These are phyloP conservation scores for Arthrobotrys iridis DNA, from an alignment of 2,329 filamentous ascomycete genomes.

Conservation along the genomic window DNA sequence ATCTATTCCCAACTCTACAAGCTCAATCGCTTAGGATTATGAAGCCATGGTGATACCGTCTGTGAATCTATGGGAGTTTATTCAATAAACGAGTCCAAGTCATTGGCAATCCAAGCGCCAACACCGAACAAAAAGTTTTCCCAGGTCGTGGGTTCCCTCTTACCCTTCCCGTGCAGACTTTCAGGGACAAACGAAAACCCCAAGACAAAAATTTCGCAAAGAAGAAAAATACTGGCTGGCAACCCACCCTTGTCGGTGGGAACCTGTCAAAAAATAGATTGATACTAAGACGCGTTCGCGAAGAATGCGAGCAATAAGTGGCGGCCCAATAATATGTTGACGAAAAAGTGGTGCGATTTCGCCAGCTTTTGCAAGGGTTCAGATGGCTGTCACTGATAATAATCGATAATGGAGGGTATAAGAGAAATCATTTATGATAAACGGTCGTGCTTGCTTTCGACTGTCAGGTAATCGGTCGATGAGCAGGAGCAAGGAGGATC, in stretches of 20 bases:
- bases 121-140: neutral
- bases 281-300: slow-evolving; percentile 11
- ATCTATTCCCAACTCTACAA: slow-evolving; percentile 26
- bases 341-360: slow-evolving; percentile 12
- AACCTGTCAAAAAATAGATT: slow-evolving; percentile 51
- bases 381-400: neutral
- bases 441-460: slow-evolving; percentile 29
- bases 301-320: slow-evolving; percentile 16
- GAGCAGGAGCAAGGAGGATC: slow-evolving; percentile 20
- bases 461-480: neutral
- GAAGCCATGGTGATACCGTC: slow-evolving; percentile 23
- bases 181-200: no score
- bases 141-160: neutral
- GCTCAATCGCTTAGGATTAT: neutral
- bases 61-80: slow-evolving; percentile 9
- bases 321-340: neutral
- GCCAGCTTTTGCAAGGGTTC: slow-evolving; percentile 14
- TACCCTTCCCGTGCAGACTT: neutral
- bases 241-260: slow-evolving; percentile 21
- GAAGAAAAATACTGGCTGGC: neutral
- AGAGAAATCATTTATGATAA: slow-evolving; percentile 13
- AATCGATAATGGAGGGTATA: slow-evolving; percentile 38
- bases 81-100: slow-evolving; percentile 1
- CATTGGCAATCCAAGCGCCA: neutral
- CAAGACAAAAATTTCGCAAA: no score